Evolutionary conservation across 495 filamentous ascomycete species (phyloP).

Genomic region (Ascobolus immersus): DNA sequence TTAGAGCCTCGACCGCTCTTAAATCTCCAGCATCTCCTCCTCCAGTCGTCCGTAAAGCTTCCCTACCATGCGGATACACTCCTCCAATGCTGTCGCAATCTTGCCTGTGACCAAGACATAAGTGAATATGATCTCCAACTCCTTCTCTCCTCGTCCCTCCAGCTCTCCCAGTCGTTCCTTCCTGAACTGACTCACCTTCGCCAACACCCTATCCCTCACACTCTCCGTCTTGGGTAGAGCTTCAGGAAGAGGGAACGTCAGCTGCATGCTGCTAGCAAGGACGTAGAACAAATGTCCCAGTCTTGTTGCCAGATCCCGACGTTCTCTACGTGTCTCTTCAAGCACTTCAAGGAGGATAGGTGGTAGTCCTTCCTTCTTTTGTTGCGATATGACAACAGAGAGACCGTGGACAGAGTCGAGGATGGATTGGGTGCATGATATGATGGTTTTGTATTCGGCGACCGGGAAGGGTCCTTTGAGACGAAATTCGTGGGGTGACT

Average conservation of each 20-base stretch:
- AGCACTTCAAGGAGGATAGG: too few relatives aligned
- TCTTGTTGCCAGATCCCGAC: conserved; percentile 49
- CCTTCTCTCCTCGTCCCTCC: conserved; percentile 32
- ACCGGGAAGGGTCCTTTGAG: conserved; percentile 62
- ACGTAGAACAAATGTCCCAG: conserved; percentile 87
- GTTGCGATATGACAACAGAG: conserved; percentile 75
- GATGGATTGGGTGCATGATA: conserved; percentile 54
- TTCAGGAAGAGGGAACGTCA: conserved; percentile 79
- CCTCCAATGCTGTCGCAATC: conserved; percentile 12
- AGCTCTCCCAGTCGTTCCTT: conserved; percentile 31
- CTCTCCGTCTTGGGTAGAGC: conserved; percentile 59
- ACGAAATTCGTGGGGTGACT: conserved; percentile 59
- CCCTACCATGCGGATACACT: conserved; percentile 9
- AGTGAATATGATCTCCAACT: conserved; percentile 47
- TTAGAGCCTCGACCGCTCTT: conserved; percentile 15
- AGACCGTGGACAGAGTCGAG: conserved; percentile 87
- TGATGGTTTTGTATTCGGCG: conserved; percentile 38
- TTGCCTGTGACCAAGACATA: conserved; percentile 21
- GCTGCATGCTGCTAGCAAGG: conserved; percentile 69
- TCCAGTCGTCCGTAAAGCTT: conserved; percentile 14
- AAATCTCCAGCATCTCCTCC: conserved; percentile 16
- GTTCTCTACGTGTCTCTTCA: conserved; percentile 52
- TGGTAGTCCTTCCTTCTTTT: too few relatives aligned
- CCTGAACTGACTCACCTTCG: conserved; percentile 66
- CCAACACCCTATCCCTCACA: conserved; percentile 58